A percentile compares a stretch with the other conserved stretches of the same genome.
Evolutionary conservation across 495 filamentous ascomycete species (phyloP).

Genomic region (Cetradonia linearis): DNA sequence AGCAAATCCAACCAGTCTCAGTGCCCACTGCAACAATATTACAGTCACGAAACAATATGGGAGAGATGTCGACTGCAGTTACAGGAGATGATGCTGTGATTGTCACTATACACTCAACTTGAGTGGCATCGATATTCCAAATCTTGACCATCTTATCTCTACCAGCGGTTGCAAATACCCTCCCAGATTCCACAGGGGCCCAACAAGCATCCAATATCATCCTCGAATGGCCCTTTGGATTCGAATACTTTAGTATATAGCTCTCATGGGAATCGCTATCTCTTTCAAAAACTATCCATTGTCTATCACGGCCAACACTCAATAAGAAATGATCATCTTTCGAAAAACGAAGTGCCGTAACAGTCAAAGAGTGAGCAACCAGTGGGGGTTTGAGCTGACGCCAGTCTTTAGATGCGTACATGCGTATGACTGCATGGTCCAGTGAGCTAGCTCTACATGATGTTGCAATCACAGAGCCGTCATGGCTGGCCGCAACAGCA

Average conservation of each 20-base stretch:
- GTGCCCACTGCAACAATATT: slow-evolving; percentile 58
- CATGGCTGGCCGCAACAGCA: slow-evolving; percentile 68
- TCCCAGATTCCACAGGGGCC: slow-evolving; percentile 44
- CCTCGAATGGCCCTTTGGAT: slow-evolving; percentile 75
- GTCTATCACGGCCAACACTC: slow-evolving; percentile 83
- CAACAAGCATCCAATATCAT: slow-evolving; percentile 85
- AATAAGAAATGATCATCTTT: slow-evolving; percentile 61
- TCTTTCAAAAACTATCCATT: slow-evolving; percentile 72
- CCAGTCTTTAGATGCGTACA: slow-evolving; percentile 81
- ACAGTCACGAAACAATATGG: slow-evolving; percentile 29
- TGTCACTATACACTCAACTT: slow-evolving; percentile 38
- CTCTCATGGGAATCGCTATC: slow-evolving; percentile 29
- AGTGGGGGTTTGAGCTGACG: slow-evolving; percentile 77
- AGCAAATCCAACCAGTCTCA: slow-evolving; percentile 37
- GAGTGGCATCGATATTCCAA: slow-evolving; percentile 45
- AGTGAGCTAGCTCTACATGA: slow-evolving; percentile 85
- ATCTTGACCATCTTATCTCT: slow-evolving; percentile 78
- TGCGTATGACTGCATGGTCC: slow-evolving; percentile 86
- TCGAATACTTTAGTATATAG: slow-evolving; percentile 49
- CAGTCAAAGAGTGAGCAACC: slow-evolving; percentile 71
- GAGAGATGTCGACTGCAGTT: slow-evolving; percentile 66
- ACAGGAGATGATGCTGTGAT: slow-evolving; percentile 50
- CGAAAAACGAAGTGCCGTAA: slow-evolving; percentile 70
- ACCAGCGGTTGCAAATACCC: slow-evolving; percentile 73
- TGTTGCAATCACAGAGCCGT: slow-evolving; percentile 70